A percentile compares a stretch with the other conserved stretches of the same genome.
Conservation (phyloP, 805 yeast species). For the Lipomyces japonicus region DNA sequence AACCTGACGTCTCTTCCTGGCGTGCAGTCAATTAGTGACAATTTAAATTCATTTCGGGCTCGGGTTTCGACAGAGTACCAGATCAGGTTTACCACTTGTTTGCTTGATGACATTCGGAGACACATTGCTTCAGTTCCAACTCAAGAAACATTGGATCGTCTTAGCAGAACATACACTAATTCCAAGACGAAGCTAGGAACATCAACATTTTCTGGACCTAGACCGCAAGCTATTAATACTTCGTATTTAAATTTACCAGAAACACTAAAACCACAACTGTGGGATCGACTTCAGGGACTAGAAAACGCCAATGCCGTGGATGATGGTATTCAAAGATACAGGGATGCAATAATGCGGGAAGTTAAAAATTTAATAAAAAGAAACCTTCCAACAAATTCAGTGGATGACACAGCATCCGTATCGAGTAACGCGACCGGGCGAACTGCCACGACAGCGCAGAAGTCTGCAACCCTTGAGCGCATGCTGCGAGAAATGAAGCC, state of each 20-base stretch:
- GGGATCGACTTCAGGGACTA: slow-evolving; percentile 51
- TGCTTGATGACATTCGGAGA: slow-evolving; percentile 58
- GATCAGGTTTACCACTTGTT: slow-evolving; percentile 50
- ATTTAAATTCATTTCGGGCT: slow-evolving; percentile 52
- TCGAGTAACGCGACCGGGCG: slow-evolving; percentile 31
- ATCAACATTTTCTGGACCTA: slow-evolving; percentile 9
- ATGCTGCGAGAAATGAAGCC: slow-evolving; percentile 65
- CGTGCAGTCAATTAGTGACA: slow-evolving; percentile 48
- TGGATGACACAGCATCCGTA: slow-evolving; percentile 38
- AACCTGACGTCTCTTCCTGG: slow-evolving; percentile 51
- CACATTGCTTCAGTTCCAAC: slow-evolving; percentile 52
- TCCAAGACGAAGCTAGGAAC: slow-evolving; percentile 12
- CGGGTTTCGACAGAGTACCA: slow-evolving; percentile 69
- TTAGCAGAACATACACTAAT: slow-evolving; percentile 36
- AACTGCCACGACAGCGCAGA: slow-evolving; percentile 35
- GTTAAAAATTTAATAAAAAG: slow-evolving; percentile 66
- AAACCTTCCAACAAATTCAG: slow-evolving; percentile 50
- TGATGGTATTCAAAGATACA: slow-evolving; percentile 60
- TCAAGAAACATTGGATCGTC: slow-evolving; percentile 51
- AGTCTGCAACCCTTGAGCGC: slow-evolving; percentile 43
- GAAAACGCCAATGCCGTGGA: slow-evolving; percentile 32
- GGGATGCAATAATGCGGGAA: slow-evolving; percentile 64
- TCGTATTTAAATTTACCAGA: slow-evolving; percentile 43
- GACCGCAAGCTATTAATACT: slow-evolving; percentile 34
- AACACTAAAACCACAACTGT: slow-evolving; percentile 44